Conservation (phyloP, 306 rosid species). For the Quercus rubra region DNA sequence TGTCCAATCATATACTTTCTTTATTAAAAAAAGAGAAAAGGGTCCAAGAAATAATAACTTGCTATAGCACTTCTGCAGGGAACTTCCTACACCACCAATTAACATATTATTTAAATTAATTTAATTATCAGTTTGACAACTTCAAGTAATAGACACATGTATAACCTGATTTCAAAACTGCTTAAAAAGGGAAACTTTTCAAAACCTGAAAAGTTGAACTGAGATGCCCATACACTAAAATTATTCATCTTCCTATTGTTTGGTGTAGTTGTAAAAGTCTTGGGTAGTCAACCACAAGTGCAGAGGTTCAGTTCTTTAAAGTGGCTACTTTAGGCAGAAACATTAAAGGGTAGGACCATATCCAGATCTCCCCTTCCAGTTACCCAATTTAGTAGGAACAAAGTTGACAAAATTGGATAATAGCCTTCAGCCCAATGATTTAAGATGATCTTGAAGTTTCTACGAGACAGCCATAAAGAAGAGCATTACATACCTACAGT, state of each 20-base stretch:
- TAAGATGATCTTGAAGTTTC: no score
- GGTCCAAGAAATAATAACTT: not conserved
- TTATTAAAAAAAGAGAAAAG: not conserved
- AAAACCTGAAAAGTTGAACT: not conserved
- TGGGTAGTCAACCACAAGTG: not conserved
- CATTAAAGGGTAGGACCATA: not conserved
- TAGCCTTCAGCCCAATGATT: not conserved
- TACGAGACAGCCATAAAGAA: not conserved
- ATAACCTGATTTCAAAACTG: not conserved
- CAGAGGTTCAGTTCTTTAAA: not conserved
- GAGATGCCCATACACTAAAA: not conserved
- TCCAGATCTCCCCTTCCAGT: not conserved
- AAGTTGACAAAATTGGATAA: not conserved
- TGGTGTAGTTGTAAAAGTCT: not conserved
- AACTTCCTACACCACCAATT: not conserved
- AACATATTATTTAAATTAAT: not conserved
- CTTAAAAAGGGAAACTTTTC: not conserved
- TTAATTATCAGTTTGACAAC: not conserved
- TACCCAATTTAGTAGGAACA: no score
- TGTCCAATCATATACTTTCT: not conserved
- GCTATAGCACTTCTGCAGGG: not conserved
- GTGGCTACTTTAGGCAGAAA: not conserved
- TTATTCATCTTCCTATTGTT: not conserved
- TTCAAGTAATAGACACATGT: not conserved
- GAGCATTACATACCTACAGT: constrained; percentile 60